Evolutionary conservation across 2,329 filamentous ascomycete genomes (phyloP), one percentile per base, ranked within the genome.

Genomic region (Fusarium nanum): DNA sequence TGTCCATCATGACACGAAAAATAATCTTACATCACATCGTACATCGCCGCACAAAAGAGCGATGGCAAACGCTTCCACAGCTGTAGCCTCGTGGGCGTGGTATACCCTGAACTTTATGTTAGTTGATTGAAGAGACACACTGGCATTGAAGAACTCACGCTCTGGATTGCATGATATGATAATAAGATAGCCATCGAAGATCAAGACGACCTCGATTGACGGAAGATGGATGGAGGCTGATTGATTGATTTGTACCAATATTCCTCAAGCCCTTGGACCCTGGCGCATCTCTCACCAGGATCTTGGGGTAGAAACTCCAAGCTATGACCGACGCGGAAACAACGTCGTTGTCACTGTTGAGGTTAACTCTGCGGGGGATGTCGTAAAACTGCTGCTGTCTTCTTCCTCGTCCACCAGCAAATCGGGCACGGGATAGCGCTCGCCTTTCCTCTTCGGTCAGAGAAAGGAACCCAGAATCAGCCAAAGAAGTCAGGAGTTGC

Each of bases 151-250:
- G 18, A 27, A 84, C 83, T 86, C 87, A 86, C 90, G 93, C 82
- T 84, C 91, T 94, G 5, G 92, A 92, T 79, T 98, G 94, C 93
- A 98, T 97, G 70, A 98, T 97, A 78, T 97, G 92, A 81, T 98
- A 98, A 79, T 97, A 99, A 1, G 93, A 96, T 46, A 99, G 83
- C 89, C 93, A 98, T 76, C 90, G 91, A 41, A 94, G 83, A 42
- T 89, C 88, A 48, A 85, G 83, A 64, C 84, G 84, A 10, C 85
- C 87, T 76, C 94, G 94, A 79, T 98, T 98, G 71, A 99, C 93
- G 2, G 93, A 97, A 1, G 91, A 92, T 1, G 94, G 92, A 72
- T 97, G 93, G 22, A 99, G 83, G 60, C 90, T 93, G 73, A 99
- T 94, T 46, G 88, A 87, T 79, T 98, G 95, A 78, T 97, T 98